These are phyloP conservation scores for Sugiyamaella boreocaroliniensis DNA, from an alignment of 805 yeast genomes.

Conservation along the genomic window DNA sequence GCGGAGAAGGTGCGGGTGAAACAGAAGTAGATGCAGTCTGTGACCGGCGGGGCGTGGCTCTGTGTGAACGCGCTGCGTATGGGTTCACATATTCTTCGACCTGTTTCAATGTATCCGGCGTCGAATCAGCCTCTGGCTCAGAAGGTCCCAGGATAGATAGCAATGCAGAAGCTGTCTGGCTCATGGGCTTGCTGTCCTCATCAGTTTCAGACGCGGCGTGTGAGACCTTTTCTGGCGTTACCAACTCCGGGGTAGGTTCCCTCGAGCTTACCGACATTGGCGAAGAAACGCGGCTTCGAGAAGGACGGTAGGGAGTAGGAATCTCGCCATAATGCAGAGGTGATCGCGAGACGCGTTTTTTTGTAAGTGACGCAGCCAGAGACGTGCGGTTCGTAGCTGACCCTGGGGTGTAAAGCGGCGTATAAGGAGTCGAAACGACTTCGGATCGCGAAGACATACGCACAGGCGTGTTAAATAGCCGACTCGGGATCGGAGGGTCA, in stretches of 20 bases:
- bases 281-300: not conserved
- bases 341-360: not conserved
- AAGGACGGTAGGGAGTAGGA: conserved; percentile 14
- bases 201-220: not conserved
- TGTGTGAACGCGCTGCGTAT: conserved; percentile 28
- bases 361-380: not conserved
- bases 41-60: conserved; percentile 1
- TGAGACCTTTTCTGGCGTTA: no score
- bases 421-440: not conserved
- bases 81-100: conserved; percentile 38
- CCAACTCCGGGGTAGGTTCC: not conserved
- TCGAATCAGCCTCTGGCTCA: conserved; percentile 14
- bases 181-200: conserved; percentile 24
- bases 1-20: not conserved
- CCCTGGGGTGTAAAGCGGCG: conserved; percentile 3
- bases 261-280: not conserved
- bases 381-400: not conserved
- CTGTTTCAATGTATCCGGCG: conserved; percentile 14
- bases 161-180: conserved; percentile 45
- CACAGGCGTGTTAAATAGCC: not conserved
- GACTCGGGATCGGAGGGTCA: not conserved
- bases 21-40: not conserved
- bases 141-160: conserved; percentile 39
- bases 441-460: not conserved
- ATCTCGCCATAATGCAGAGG: conserved; percentile 7